Evolutionary conservation across 2,329 filamentous ascomycete species (phyloP).

Genomic region (Grosmannia clavigera): DNA sequence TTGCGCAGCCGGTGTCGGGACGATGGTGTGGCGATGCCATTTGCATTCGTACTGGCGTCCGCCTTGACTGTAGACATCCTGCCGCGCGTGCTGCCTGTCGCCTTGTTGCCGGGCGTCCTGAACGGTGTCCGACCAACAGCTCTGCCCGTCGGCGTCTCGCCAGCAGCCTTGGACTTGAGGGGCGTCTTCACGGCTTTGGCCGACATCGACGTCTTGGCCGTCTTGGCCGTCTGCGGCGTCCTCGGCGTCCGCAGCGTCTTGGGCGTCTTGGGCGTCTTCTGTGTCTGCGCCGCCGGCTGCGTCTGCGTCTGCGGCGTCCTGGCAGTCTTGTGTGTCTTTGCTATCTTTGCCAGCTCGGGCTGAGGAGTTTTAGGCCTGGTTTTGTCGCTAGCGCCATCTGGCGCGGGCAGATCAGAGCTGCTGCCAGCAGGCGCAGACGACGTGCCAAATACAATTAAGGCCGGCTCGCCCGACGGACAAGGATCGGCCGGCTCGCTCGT

Average conservation of each 20-base stretch:
- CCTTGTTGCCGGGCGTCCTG: neutral
- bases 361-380: neutral
- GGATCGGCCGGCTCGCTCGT: slow-evolving; percentile 5
- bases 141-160: neutral
- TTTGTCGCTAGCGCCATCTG: neutral
- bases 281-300: neutral
- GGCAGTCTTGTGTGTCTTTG: slow-evolving; percentile 4
- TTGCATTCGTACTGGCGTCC: neutral
- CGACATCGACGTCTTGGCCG: neutral
- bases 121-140: neutral
- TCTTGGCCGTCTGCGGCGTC: slow-evolving; percentile 5
- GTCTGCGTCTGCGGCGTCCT: slow-evolving; percentile 6
- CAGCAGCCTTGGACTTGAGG: neutral
- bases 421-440: neutral
- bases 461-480: neutral
- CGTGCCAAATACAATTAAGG: neutral
- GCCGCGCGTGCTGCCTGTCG: slow-evolving; percentile 8
- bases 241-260: slow-evolving; percentile 4
- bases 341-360: slow-evolving; percentile 10
- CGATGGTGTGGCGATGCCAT: neutral
- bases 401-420: neutral
- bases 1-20: slow-evolving; percentile 2
- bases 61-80: slow-evolving; percentile 7
- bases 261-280: slow-evolving; percentile 10
- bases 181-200: slow-evolving; percentile 5